Percentiles rank a stretch among this genome's conserved stretches.
These are phyloP conservation scores for Teunomyces gatunensis DNA, from an alignment of 805 yeast genomes.

Conservation along the genomic window DNA sequence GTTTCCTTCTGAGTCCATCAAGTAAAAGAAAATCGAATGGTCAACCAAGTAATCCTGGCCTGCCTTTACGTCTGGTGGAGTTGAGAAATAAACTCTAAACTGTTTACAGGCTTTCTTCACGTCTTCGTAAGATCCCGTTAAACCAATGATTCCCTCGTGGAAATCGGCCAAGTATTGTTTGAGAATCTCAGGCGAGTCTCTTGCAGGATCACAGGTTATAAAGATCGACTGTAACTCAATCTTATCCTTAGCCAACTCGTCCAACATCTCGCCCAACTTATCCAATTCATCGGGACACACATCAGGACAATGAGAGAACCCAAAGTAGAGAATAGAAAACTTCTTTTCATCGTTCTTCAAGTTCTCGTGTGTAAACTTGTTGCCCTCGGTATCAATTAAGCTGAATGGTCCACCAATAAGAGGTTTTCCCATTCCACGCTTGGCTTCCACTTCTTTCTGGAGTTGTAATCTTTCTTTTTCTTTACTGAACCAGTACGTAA, in stretches of 20 bases:
- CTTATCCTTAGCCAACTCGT: constrained; percentile 50
- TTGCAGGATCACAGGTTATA: constrained; percentile 95
- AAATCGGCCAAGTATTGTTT: constrained; percentile 83
- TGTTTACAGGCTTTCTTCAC: constrained; percentile 83
- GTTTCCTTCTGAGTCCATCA: constrained; percentile 98
- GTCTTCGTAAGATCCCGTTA: constrained; percentile 87
- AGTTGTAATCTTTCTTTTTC: constrained; percentile 76
- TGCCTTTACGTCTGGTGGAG: constrained; percentile 90
- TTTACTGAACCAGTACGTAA: constrained; percentile 65
- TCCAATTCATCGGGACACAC: constrained; percentile 98
- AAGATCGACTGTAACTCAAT: constrained; percentile 79
- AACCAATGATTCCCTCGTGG: constrained; percentile 84
- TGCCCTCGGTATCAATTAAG: constrained; percentile 67
- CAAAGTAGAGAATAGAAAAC: constrained; percentile 88
- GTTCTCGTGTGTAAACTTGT: constrained; percentile 73
- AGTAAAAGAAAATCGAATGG: constrained; percentile 93
- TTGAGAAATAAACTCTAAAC: constrained; percentile 94
- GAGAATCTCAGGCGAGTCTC: constrained; percentile 85
- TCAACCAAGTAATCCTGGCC: constrained; percentile 97
- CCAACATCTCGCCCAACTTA: constrained; percentile 73
- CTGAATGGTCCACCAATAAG: constrained; percentile 88
- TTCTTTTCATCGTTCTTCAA: constrained; percentile 57
- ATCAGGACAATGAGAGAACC: constrained; percentile 97
- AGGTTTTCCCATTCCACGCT: constrained; percentile 89
- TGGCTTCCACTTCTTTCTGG: constrained; percentile 78